phyloP scores from a whole-genome alignment of 2,329 filamentous ascomycete genomes.

The Colletotrichum noveboracense region DNA sequence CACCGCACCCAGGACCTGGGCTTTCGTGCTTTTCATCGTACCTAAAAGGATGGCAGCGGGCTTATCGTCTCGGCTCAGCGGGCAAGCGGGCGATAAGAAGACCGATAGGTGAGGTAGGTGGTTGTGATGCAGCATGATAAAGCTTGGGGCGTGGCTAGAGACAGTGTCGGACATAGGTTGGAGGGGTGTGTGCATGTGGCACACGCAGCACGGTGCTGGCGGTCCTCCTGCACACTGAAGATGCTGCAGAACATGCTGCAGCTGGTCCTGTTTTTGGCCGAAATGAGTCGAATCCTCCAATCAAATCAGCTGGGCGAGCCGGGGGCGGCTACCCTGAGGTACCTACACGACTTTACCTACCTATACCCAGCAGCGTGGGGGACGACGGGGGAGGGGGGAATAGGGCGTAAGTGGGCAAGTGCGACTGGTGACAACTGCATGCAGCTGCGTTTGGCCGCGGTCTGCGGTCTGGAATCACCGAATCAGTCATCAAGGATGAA shows the following conservation, averaged over 20 bases:
- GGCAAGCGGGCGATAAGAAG: neutral
- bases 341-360: no score
- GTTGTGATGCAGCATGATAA: constrained; percentile 5
- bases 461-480: neutral
- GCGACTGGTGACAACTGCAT: neutral
- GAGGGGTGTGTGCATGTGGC: neutral
- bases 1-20: neutral
- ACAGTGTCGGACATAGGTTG: neutral
- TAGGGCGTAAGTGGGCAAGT: neutral
- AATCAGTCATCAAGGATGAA: neutral
- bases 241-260: neutral
- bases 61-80: neutral
- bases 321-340: neutral
- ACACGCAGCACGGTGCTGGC: neutral
- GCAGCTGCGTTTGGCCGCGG: neutral
- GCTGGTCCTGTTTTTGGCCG: neutral
- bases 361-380: neutral
- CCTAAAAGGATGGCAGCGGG: neutral
- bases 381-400: neutral
- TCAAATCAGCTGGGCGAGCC: neutral
- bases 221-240: neutral
- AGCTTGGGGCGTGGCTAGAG: constrained; percentile 13
- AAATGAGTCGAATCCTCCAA: neutral
- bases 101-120: neutral
- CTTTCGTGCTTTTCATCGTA: neutral